Evolutionary conservation across 805 yeast genomes (phyloP), one percentile per base, ranked within the genome.

Genomic region (Nakazawaea molendinolei): DNA sequence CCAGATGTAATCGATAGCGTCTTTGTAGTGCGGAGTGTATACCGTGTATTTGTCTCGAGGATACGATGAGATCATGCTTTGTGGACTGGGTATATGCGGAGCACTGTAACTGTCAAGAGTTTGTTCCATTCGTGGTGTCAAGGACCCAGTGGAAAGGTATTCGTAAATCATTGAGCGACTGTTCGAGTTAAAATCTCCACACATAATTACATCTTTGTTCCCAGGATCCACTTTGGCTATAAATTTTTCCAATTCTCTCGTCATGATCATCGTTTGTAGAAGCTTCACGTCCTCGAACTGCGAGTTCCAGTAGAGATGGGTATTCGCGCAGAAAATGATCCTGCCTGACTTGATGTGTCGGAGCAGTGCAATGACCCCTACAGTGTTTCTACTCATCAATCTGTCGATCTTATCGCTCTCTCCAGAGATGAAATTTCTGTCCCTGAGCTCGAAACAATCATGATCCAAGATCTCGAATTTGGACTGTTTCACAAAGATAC

Each of bases 1-100:
- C 76, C 79, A 75, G 5, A 76, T 69, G 45, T 75, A 76, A 48
- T 76, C 83, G 31, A 76, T 72, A 2, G 74, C 65, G 8, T 71
- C 72, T 31, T 67, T 67, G 37, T 71, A 55, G 37, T 69, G 63
- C 5, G 63, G 63, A 0, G 80, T 69, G 44, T 63, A 73, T 24
- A 74, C 70, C 1, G 76, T 69, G 43, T 4, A 57, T 43, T 19
- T 52, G 40, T 44, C 58, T 38, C 40, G 63, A 49, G 50, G 56
- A 40, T 45, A 39, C 28, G 41, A 61, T 24, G 55, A 51, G 39
- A 46, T 44, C 58, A 34, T 61, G n/a, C n/a, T n/a, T n/a, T n/a
- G n/a, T n/a, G n/a, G n/a, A n/a, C n/a, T n/a, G n/a, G n/a, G n/a
- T n/a, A n/a, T n/a, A n/a, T n/a, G n/a, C n/a, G n/a, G n/a, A n/a